Conservation (phyloP, 2,329 filamentous ascomycete species). For the Aspergillus luchuensis region DNA sequence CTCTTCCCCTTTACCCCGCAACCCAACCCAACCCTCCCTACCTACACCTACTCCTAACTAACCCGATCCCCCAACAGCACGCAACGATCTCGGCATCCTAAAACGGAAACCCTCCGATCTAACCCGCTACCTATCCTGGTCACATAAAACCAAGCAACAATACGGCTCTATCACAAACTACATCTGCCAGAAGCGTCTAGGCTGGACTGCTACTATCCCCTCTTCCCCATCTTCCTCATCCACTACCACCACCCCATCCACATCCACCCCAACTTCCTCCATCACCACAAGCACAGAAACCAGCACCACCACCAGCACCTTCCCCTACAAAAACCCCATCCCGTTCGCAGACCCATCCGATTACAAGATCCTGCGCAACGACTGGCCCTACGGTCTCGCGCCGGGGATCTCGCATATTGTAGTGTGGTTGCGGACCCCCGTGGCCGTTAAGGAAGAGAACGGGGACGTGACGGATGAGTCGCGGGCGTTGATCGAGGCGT, state of each 20-base stretch:
- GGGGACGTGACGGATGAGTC: conserved; percentile 56
- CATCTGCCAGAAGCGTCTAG: conserved; percentile 57
- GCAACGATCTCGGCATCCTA: conserved; percentile 57
- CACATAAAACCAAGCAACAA: conserved; percentile 53
- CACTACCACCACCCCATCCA: not conserved
- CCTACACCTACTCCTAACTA: not conserved
- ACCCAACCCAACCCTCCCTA: not conserved
- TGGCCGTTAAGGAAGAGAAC: conserved; percentile 47
- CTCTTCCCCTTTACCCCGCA: conserved; percentile 17
- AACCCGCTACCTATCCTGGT: conserved; percentile 63
- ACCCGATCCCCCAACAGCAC: conserved; percentile 32
- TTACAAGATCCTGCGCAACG: conserved; percentile 61
- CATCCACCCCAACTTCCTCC: conserved; percentile 17
- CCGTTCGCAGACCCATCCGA: conserved; percentile 59
- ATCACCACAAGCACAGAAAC: conserved; percentile 19
- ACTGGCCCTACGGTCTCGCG: conserved; percentile 64
- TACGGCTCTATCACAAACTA: conserved; percentile 61
- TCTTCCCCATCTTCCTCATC: not conserved
- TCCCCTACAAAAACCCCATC: conserved; percentile 48
- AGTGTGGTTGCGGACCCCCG: conserved; percentile 59
- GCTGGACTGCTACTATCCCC: conserved; percentile 47
- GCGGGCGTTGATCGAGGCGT: conserved; percentile 50
- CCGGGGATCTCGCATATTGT: conserved; percentile 58
- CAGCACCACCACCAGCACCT: conserved; percentile 41
- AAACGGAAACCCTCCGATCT: conserved; percentile 63